A percentile compares a stretch with the other conserved stretches of the same genome.
Evolutionary conservation across 805 yeast species (phyloP).

Genomic region (Wickerhamiella shivajii): DNA sequence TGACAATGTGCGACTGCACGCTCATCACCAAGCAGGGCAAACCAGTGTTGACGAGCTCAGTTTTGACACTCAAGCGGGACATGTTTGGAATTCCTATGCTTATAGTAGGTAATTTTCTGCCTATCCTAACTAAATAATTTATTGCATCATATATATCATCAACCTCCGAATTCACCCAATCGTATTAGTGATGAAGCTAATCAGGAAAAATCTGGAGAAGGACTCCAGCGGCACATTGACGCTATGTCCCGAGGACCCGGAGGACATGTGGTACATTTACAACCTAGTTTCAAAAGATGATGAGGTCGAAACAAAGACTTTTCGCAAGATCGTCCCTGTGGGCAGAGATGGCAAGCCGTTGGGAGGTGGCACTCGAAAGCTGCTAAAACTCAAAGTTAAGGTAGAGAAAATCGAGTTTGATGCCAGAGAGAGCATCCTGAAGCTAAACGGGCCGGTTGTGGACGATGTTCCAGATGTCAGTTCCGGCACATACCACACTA

Average conservation of each 20-base stretch:
- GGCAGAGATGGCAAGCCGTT: constrained; percentile 23
- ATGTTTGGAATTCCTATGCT: constrained; percentile 96
- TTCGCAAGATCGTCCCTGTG: constrained; percentile 41
- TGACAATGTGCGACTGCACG: constrained; percentile 77
- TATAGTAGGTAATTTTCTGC: constrained; percentile 87
- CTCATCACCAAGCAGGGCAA: constrained; percentile 34
- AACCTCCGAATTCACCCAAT: not conserved
- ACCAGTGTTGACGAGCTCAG: constrained; percentile 56
- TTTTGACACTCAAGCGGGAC: constrained; percentile 88
- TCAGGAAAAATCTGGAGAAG: constrained; percentile 36
- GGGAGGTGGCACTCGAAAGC: constrained; percentile 35
- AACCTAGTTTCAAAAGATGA: constrained; percentile 69
- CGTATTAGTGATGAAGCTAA: constrained; percentile 35
- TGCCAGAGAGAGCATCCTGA: constrained; percentile 58
- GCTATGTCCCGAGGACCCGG: constrained; percentile 71
- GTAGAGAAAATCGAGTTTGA: constrained; percentile 66
- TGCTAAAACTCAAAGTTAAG: constrained; percentile 42
- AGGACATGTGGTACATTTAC: constrained; percentile 80
- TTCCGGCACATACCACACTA: constrained; percentile 74
- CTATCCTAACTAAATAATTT: constrained; percentile 34
- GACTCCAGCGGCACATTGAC: constrained; percentile 53
- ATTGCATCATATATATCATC: too few relatives aligned
- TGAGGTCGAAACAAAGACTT: constrained; percentile 52
- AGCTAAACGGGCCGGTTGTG: constrained; percentile 60
- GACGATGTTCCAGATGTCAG: constrained; percentile 64